Base-by-base conservation (phyloP, 1,284 basidiomycete species). In the Malassezia arunalokei region DNA sequence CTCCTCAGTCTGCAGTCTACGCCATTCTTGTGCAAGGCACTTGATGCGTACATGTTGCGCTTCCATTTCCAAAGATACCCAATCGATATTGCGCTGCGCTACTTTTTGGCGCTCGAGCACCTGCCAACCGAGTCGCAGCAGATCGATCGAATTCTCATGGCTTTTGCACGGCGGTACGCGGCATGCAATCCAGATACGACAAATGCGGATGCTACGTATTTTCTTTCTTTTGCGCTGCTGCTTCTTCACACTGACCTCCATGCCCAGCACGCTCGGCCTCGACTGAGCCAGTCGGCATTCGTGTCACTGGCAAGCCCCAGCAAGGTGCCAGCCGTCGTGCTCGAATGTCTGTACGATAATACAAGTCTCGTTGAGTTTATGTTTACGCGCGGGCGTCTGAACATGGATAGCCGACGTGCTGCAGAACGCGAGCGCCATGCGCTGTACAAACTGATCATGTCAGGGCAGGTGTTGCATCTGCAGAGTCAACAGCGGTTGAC, bases 221-320 rank as follows among this genome's bases (percentile, higher is more conserved):
- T 98, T 42, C 78, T 99, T 39, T 87, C 92, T 11, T 99, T 98
- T 76, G 95, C 92, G 63, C 78, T 98, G 66, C 94, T 99, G 73
- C 96, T 99, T 90, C 78, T 99, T 41, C 91, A 96, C 71, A 98
- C 94, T 9, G 92, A 98, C 71, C 86, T 85, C 1, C 98, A 96
- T 78, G 98, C 98, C 76, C 87, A 85, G 75, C 89, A 87, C 61
- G 96, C 95, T 75, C 95, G 88, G 76, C 83, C 84, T 58, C 96
- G 96, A 77, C 98, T 99, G 94, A 63, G 56, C 28, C 83, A 70
- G 47, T 60, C 47, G 15, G 66, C 66, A 42, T 72, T 64, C 43
- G 54, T 70, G 12, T 33, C 56, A 7, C 64, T 70, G 47, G 65
- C 69, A 8, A 44, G 58, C 1, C 42, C 85, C 31, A 94, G 88